Conservation (phyloP, 179 eudicot genomes). For the Beta macrorhiza region DNA sequence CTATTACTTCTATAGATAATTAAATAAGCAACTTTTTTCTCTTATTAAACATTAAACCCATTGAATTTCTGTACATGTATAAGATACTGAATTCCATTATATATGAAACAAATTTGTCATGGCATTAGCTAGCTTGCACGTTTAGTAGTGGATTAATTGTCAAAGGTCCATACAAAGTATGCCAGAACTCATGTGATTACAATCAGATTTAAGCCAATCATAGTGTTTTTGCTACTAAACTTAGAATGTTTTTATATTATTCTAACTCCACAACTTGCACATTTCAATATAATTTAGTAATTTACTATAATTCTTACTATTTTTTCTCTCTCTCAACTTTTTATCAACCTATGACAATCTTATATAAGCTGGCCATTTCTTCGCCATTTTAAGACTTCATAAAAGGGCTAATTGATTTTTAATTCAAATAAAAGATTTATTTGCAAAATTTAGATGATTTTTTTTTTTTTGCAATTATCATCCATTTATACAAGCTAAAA, state of each 20-base stretch:
- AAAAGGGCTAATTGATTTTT: slow-evolving; percentile 5
- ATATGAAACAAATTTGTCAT: slow-evolving; percentile 9
- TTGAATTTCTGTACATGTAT: neutral
- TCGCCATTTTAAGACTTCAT: slow-evolving; percentile 19
- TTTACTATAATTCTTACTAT: neutral
- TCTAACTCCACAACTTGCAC: slow-evolving; percentile 26
- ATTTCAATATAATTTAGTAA: neutral
- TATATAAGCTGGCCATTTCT: slow-evolving; percentile 39
- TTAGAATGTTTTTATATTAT: slow-evolving; percentile 29
- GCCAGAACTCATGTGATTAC: slow-evolving; percentile 16
- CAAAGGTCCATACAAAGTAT: slow-evolving; percentile 1
- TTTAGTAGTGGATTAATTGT: slow-evolving; percentile 13
- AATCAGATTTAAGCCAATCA: slow-evolving; percentile 27
- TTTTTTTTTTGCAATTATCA: too few species aligned
- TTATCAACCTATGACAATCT: slow-evolving; percentile 20
- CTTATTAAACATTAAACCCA: too few species aligned
- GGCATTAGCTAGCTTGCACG: slow-evolving; percentile 22
- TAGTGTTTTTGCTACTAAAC: slow-evolving; percentile 16
- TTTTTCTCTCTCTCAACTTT: neutral
- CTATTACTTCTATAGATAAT: too few species aligned
- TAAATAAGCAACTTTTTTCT: too few species aligned
- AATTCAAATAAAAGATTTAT: too few species aligned
- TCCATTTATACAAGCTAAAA: too few species aligned
- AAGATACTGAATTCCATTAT: neutral
- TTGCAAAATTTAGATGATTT: too few species aligned